Percentiles rank a stretch among this genome's conserved stretches.
phyloP scores from a whole-genome alignment of 148 eudicot genomes.

The Heliosperma pusillum region DNA sequence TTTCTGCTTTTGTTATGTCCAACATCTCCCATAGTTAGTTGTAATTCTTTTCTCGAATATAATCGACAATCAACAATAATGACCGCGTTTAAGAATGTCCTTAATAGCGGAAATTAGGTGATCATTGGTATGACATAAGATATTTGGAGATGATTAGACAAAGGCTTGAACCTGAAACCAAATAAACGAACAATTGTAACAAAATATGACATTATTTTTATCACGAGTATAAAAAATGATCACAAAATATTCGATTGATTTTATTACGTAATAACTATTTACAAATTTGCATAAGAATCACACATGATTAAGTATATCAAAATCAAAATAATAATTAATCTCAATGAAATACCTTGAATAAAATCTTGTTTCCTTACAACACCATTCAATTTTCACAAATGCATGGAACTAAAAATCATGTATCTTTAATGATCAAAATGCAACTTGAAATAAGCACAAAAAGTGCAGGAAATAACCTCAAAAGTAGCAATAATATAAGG shows the following conservation, averaged over 20 bases:
- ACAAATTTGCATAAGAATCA: background rate
- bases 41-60: background rate
- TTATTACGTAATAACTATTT: background rate
- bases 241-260: background rate
- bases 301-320: background rate
- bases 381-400: no score
- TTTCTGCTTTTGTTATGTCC: slow-evolving; percentile 11
- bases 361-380: background rate
- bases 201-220: no score
- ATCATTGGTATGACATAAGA: background rate
- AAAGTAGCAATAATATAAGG: slow-evolving; percentile 3
- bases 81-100: background rate
- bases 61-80: background rate
- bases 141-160: background rate
- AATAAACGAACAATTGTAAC: slow-evolving; percentile 1
- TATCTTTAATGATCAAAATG: background rate
- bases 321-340: background rate
- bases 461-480: background rate
- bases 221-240: background rate
- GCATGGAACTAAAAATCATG: no score
- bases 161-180: slow-evolving; percentile 15
- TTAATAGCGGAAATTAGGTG: background rate
- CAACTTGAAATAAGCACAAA: slow-evolving; percentile 2
- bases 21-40: slow-evolving; percentile 19
- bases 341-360: background rate